Evolutionary conservation across 202 grass and related monocot genomes (phyloP), one percentile per base, ranked within the genome.

Genomic region (Sporobolus alterniflorus): DNA sequence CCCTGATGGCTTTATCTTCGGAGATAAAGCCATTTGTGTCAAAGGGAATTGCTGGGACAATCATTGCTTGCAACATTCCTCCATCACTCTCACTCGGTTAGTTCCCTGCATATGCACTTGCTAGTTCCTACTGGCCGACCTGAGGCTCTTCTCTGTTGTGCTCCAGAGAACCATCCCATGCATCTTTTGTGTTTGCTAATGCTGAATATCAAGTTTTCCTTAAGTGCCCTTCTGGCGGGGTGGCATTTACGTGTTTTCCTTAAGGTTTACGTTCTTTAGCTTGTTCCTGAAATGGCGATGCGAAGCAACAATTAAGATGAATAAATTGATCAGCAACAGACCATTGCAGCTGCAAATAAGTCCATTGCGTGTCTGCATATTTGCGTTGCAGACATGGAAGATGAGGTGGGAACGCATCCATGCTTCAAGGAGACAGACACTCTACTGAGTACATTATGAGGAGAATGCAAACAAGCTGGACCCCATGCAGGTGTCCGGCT

Each of bases 51-150:
- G 79, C 83, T 83, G 78, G 88, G 80, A 87, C 80, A 87, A 90
- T 87, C 80, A 90, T 90, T 90, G 75, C 80, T 89, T 56, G 79
- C 64, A 89, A 92, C 90, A 92, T 92, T 89, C 90, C 72, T 89
- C 60, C 80, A 46, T n/a, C n/a, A n/a, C n/a, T n/a, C n/a, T 83
- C 90, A 76, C 83, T 83, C 69, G 77, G 61, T 64, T 82, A 88
- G 85, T 88, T 91, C 82, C 82, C 78, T 83, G 85, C 86, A 74
- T 88, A 63, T 82, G 77, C 81, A 64, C 73, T 68, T 64, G 54
- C 64, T 18, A 26, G 64, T 33, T 34, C 30, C 30, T 67, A 39
- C 57, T 78, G 70, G 78, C 67, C 76, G 47, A 49, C 50, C 69
- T 50, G 62, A 68, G 50, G 40, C 39, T 76, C 48, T 29, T 84